Base-by-base conservation (phyloP, 805 yeast species). In the Vanderwaltozyma polyspora region DNA sequence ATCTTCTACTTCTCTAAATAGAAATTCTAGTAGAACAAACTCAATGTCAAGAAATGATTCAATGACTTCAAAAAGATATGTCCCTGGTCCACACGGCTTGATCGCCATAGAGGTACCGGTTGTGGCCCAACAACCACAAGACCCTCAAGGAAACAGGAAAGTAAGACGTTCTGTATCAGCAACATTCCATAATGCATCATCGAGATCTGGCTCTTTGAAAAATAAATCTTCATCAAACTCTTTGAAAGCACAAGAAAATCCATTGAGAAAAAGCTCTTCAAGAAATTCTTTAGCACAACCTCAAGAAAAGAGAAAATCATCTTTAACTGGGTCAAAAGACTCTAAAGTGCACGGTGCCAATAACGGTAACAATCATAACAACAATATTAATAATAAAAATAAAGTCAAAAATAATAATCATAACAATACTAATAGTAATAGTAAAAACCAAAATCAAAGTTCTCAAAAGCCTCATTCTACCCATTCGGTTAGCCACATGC, bases 11-110 rank as follows among this genome's bases (percentile, higher is more conserved):
- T n/a, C n/a, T n/a, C n/a, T n/a, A n/a, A n/a, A n/a, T n/a, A n/a
- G n/a, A n/a, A n/a, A n/a, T n/a, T n/a, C n/a, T n/a, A n/a, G n/a
- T n/a, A n/a, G n/a, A n/a, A n/a, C n/a, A n/a, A n/a, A n/a, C n/a
- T n/a, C n/a, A n/a, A n/a, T n/a, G n/a, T n/a, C n/a, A n/a, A n/a
- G n/a, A n/a, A n/a, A n/a, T n/a, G n/a, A n/a, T n/a, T n/a, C n/a
- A n/a, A n/a, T n/a, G n/a, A n/a, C n/a, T n/a, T n/a, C n/a, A n/a
- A 78, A 76, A 43, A 77, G 73, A 42, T 80, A 79, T 58, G 67
- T 80, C 30, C 89, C 91, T 2, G 77, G 85, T 2, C 76, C 82
- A 3, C 67, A 72, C 45, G 91, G 91, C 11, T 64, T 80, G 36
- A 70, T 76, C 32, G 66, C 78, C 8, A 63, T 80, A 4, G 87